Percentiles rank a stretch among this genome's conserved stretches.
Evolutionary conservation across 2,329 filamentous ascomycete species (phyloP).

Genomic region (Cryphonectria radicalis): DNA sequence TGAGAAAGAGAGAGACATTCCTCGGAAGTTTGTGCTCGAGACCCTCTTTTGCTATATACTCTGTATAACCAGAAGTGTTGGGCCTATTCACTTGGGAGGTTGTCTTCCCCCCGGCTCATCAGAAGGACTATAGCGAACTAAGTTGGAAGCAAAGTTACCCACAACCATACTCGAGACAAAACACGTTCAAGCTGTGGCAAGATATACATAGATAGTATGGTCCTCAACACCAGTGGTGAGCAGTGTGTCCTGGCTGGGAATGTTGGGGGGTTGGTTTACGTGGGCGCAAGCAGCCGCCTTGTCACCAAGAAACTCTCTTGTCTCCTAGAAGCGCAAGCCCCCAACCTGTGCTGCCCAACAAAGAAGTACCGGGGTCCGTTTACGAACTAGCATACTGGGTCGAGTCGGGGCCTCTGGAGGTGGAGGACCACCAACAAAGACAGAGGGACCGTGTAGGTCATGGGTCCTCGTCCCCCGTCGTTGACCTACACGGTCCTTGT

Average conservation of each 20-base stretch:
- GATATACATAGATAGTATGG: background rate
- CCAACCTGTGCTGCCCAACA: slow-evolving; percentile 5
- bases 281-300: background rate
- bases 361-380: background rate
- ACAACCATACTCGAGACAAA: background rate
- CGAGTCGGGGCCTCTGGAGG: background rate
- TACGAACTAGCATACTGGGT: background rate
- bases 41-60: background rate
- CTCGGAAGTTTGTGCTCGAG: background rate
- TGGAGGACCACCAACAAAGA: slow-evolving; percentile 6
- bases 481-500: background rate
- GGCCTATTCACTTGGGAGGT: background rate
- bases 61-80: background rate
- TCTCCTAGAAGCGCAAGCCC: background rate
- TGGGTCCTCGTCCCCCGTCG: background rate
- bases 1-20: background rate
- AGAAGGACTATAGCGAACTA: background rate
- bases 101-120: too few relatives aligned
- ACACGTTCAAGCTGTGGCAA: background rate
- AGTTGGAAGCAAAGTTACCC: background rate
- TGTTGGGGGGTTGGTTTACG: slow-evolving; percentile 12
- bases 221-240: background rate
- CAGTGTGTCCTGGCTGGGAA: background rate
- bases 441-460: background rate
- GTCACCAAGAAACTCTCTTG: background rate